Conservation (phyloP, 164 flowering plant species). For the Echeveria elegans region DNA sequence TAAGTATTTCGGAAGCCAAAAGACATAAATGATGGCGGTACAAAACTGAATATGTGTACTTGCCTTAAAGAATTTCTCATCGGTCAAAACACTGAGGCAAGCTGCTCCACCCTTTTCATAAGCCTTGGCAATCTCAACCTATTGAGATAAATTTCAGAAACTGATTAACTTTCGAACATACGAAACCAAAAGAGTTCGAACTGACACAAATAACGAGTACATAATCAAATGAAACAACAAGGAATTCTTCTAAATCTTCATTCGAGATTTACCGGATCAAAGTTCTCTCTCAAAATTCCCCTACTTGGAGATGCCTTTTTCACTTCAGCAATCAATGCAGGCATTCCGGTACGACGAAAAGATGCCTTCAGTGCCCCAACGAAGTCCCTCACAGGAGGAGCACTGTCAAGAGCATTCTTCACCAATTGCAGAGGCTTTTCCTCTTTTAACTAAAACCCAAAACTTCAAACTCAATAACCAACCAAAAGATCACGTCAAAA, state of each 20-base stretch:
- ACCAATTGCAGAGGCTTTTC: constrained; percentile 37
- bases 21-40: background rate
- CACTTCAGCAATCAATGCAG: constrained; percentile 96
- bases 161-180: background rate
- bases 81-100: constrained; percentile 95
- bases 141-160: constrained; percentile 14
- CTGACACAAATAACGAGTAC: background rate
- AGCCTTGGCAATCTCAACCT: constrained; percentile 89
- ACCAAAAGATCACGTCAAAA: background rate
- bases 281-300: constrained; percentile 83
- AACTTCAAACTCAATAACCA: constrained; percentile 7
- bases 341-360: constrained; percentile 56
- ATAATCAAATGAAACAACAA: background rate
- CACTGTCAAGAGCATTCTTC: constrained; percentile 41
- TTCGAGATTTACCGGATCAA: constrained; percentile 61
- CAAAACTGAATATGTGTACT: background rate
- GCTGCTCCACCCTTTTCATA: constrained; percentile 99
- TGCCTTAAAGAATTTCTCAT: constrained; percentile 84
- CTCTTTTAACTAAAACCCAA: constrained; percentile 30
- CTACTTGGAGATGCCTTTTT: constrained; percentile 99
- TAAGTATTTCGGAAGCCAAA: background rate
- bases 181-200: too few relatives aligned
- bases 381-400: constrained; percentile 74
- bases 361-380: constrained; percentile 74
- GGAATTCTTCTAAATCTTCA: background rate